Percentiles rank a stretch among this genome's conserved stretches.
These are phyloP conservation scores for Pelargonium australe DNA, from an alignment of 441 rosid genomes.

Conservation along the genomic window DNA sequence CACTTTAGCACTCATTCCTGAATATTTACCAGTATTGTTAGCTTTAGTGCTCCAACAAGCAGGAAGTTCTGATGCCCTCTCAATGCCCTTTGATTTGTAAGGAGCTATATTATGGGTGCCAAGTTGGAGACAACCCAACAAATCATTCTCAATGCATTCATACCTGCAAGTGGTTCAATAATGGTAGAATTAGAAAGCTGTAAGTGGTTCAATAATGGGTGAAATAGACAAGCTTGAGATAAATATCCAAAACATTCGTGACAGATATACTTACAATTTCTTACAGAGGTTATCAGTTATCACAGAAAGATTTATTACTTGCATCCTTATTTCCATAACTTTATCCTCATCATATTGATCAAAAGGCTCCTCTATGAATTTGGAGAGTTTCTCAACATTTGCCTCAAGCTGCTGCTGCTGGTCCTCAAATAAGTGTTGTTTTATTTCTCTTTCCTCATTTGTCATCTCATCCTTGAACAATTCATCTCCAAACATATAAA, in stretches of 20 bases:
- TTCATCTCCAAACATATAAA: conserved; percentile 77
- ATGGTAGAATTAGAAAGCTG: too few species aligned
- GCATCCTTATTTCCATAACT: conserved; percentile 62
- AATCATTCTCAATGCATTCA: conserved; percentile 66
- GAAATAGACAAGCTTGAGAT: background rate
- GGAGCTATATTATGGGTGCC: conserved; percentile 61
- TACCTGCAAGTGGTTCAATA: conserved; percentile 39
- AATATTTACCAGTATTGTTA: conserved; percentile 27
- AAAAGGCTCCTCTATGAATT: conserved; percentile 61
- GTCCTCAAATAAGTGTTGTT: conserved; percentile 62
- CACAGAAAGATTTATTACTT: conserved; percentile 54
- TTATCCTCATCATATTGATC: conserved; percentile 48
- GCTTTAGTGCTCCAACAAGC: conserved; percentile 39
- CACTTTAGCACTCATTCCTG: conserved; percentile 38
- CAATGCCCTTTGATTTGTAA: conserved; percentile 62
- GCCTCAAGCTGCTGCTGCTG: conserved; percentile 79
- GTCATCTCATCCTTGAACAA: conserved; percentile 63
- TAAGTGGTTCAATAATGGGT: conserved; percentile 7
- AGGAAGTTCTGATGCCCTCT: conserved; percentile 56
- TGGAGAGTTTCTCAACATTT: conserved; percentile 67
- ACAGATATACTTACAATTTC: conserved; percentile 49
- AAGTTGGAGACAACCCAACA: conserved; percentile 52
- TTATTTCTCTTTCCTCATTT: conserved; percentile 45
- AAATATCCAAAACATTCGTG: background rate
- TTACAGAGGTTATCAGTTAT: conserved; percentile 48